These are phyloP conservation scores for Scytalidium sp. DNA, from an alignment of 2,329 filamentous ascomycete genomes.

Conservation along the genomic window DNA sequence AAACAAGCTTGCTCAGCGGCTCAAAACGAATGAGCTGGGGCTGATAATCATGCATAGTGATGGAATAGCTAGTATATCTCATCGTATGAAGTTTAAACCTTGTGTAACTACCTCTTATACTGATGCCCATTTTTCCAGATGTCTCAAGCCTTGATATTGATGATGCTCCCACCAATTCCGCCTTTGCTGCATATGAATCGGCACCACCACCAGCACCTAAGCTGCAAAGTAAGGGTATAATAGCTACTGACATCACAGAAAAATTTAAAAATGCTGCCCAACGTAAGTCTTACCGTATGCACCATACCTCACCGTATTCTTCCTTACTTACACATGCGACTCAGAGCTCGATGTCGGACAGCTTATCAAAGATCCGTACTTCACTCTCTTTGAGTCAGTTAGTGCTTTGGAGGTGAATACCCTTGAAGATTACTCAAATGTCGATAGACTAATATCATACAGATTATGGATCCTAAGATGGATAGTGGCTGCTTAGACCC, in stretches of 20 bases:
- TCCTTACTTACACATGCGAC: conserved; percentile 17
- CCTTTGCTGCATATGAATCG: conserved; percentile 19
- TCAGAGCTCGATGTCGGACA: conserved; percentile 75
- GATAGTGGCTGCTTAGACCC: conserved; percentile 83
- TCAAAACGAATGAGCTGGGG: not conserved
- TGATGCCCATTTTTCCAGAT: conserved; percentile 18
- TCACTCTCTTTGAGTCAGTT: conserved; percentile 92
- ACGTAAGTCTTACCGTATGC: conserved; percentile 36
- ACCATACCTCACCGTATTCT: not conserved
- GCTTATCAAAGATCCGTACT: conserved; percentile 89
- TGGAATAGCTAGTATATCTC: conserved; percentile 16
- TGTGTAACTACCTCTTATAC: conserved; percentile 1
- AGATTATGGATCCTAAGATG: conserved; percentile 99
- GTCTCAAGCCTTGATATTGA: conserved; percentile 23
- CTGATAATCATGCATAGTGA: conserved; percentile 20
- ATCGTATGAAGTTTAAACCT: conserved; percentile 14
- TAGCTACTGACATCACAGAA: conserved; percentile 56
- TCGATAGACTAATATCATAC: conserved; percentile 4
- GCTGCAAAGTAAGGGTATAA: conserved; percentile 41
- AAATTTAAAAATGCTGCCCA: conserved; percentile 51
- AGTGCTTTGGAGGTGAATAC: conserved; percentile 69
- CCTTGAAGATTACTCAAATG: not conserved
- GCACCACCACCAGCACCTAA: conserved; percentile 27
- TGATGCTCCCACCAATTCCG: conserved; percentile 16
- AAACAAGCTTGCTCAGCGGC: not conserved